Evolutionary conservation across 2,329 filamentous ascomycete genomes (phyloP).

Genomic region (Aspergillus viridinutans): DNA sequence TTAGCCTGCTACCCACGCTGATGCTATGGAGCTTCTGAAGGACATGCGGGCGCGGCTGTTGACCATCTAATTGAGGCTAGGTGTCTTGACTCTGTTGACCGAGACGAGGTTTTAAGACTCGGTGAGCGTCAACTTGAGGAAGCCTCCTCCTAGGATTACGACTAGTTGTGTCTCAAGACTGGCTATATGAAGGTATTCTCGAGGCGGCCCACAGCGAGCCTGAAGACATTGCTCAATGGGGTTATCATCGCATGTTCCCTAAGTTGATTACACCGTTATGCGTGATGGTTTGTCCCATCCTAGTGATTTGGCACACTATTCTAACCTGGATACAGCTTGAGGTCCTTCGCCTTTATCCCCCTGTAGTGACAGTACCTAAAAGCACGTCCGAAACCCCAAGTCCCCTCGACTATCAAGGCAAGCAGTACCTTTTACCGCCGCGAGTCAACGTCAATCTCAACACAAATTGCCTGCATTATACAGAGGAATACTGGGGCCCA

Average conservation of each 20-base stretch:
- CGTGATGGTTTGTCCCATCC: conserved; percentile 14
- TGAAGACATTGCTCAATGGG: conserved; percentile 22
- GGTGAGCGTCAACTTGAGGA: no score
- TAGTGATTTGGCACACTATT: conserved; percentile 1
- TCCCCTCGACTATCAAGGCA: conserved; percentile 8
- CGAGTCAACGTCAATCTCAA: conserved; percentile 15
- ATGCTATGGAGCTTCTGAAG: no score
- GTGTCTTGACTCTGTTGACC: no score
- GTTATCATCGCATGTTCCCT: conserved; percentile 38
- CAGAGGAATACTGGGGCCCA: conserved; percentile 18
- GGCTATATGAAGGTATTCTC: conserved; percentile 41
- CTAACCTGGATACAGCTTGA: conserved; percentile 35
- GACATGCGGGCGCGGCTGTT: no score
- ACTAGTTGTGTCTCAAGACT: conserved; percentile 33
- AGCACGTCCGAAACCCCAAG: conserved; percentile 18
- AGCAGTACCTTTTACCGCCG: conserved; percentile 13
- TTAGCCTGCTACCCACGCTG: no score
- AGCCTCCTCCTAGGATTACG: no score
- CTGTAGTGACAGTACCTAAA: conserved; percentile 28
- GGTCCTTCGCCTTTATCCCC: conserved; percentile 40
- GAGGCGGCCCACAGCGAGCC: conserved; percentile 18
- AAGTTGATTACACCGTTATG: conserved; percentile 28
- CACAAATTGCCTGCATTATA: conserved; percentile 15
- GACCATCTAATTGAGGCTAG: no score
- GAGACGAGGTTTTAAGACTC: no score